phyloP scores from a whole-genome alignment of 73 alveolate species.

The Symbiodinium natans region DNA sequence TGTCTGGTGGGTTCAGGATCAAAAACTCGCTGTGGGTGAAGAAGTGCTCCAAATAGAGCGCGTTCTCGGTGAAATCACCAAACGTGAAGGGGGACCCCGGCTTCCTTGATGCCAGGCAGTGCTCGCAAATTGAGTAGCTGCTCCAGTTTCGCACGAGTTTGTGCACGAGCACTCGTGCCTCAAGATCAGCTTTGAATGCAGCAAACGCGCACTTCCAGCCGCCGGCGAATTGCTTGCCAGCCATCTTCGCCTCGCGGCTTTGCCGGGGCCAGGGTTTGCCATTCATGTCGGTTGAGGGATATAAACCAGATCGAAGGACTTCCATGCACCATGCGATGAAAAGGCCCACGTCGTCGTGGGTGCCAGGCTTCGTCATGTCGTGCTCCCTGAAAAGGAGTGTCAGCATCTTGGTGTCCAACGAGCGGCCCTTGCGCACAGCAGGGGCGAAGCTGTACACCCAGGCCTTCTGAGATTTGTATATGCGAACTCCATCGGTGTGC shows the following conservation, averaged over 20 bases:
- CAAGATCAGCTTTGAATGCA: constrained; percentile 32
- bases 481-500: constrained; percentile 61
- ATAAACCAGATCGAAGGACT: background rate
- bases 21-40: background rate
- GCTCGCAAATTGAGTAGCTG: constrained; percentile 28
- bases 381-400: background rate
- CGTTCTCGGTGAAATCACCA: constrained; percentile 15
- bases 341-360: constrained; percentile 32
- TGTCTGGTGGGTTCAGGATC: constrained; percentile 22
- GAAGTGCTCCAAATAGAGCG: constrained; percentile 20
- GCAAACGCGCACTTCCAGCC: constrained; percentile 24
- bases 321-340: background rate
- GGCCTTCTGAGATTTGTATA: constrained; percentile 28
- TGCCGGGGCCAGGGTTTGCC: background rate
- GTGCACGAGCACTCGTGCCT: constrained; percentile 39
- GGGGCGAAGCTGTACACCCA: constrained; percentile 13
- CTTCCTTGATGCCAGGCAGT: constrained; percentile 8
- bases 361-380: background rate
- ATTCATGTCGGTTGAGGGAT: background rate
- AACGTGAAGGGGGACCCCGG: background rate
- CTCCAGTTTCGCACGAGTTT: constrained; percentile 42
- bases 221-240: constrained; percentile 14
- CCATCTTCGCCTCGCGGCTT: background rate
- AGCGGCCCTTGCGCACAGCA: background rate
- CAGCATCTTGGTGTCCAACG: background rate